Evolutionary conservation across 148 eudicot genomes (phyloP).

Genomic region (Dysphania ambrosioides): DNA sequence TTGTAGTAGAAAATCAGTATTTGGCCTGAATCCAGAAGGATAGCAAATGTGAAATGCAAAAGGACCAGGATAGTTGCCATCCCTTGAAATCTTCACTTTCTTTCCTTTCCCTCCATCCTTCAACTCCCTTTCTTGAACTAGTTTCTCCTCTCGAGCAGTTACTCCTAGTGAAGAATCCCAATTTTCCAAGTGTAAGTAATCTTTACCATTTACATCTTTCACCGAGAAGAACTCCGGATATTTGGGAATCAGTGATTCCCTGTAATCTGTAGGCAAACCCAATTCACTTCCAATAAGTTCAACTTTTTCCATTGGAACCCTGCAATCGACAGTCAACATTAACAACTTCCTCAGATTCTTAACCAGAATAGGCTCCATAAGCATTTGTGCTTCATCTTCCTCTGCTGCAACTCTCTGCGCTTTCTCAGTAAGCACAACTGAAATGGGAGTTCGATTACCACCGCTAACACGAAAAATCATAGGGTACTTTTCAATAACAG

Average conservation of each 20-base stretch:
- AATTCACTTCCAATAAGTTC: constrained; percentile 48
- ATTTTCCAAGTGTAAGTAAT: constrained; percentile 55
- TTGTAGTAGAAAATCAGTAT: constrained; percentile 70
- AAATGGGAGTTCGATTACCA: constrained; percentile 53
- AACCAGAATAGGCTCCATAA: constrained; percentile 84
- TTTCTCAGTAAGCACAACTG: constrained; percentile 56
- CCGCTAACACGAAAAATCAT: constrained; percentile 66
- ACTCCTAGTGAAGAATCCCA: constrained; percentile 81
- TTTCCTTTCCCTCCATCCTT: constrained; percentile 24
- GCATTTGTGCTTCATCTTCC: constrained; percentile 53
- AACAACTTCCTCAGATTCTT: constrained; percentile 73
- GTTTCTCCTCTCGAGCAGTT: constrained; percentile 69
- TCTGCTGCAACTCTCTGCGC: constrained; percentile 57
- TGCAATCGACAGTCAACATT: constrained; percentile 85
- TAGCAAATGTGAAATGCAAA: constrained; percentile 62
- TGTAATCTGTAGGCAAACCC: constrained; percentile 76
- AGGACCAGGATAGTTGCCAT: constrained; percentile 80
- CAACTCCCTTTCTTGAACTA: constrained; percentile 32
- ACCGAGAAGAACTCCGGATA: constrained; percentile 65
- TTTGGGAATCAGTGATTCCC: constrained; percentile 49
- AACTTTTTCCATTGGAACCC: constrained; percentile 66
- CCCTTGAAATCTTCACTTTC: constrained; percentile 56
- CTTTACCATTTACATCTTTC: constrained; percentile 50
- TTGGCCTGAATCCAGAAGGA: constrained; percentile 84
- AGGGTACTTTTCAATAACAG: constrained; percentile 79